Percentiles rank a stretch among this genome's conserved stretches.
phyloP scores from a whole-genome alignment of 2,329 filamentous ascomycete genomes.

The Calonectria pteridis region DNA sequence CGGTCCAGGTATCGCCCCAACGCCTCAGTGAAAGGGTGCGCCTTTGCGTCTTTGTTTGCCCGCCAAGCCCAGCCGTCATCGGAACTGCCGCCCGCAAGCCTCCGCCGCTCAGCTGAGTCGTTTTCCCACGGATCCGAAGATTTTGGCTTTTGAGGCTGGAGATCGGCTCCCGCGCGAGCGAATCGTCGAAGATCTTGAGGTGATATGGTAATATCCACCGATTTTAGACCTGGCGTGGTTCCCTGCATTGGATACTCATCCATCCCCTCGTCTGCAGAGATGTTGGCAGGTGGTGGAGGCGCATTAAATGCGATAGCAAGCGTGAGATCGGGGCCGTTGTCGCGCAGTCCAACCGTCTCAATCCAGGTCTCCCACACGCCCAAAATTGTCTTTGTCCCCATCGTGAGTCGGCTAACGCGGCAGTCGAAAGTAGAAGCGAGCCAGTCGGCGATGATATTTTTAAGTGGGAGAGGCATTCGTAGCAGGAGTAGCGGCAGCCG shows the following conservation, averaged over 20 bases:
- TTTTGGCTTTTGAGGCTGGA: slow-evolving; percentile 15
- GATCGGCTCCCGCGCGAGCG: slow-evolving; percentile 53
- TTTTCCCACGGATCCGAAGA: slow-evolving; percentile 44
- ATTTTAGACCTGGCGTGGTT: slow-evolving; percentile 49
- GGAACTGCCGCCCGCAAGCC: slow-evolving; percentile 59
- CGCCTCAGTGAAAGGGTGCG: slow-evolving; percentile 62
- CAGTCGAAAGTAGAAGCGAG: slow-evolving; percentile 68
- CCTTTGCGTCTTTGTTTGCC: slow-evolving; percentile 29
- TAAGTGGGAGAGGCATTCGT: slow-evolving; percentile 67
- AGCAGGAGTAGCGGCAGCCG: slow-evolving; percentile 65
- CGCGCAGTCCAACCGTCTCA: slow-evolving; percentile 50
- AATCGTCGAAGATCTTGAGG: slow-evolving; percentile 62
- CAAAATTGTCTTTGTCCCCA: slow-evolving; percentile 65
- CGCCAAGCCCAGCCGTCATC: slow-evolving; percentile 69
- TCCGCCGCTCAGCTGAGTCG: slow-evolving; percentile 55
- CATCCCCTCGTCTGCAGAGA: slow-evolving; percentile 17
- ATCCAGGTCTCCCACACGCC: slow-evolving; percentile 66
- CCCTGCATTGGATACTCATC: slow-evolving; percentile 34
- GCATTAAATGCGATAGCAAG: slow-evolving; percentile 65
- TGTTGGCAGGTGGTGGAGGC: slow-evolving; percentile 43
- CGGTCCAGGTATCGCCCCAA: slow-evolving; percentile 62
- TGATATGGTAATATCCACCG: slow-evolving; percentile 66
- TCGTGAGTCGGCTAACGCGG: slow-evolving; percentile 62
- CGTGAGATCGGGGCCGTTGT: slow-evolving; percentile 58
- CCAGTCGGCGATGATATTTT: slow-evolving; percentile 63